Percentiles rank a stretch among this genome's conserved stretches.
These are phyloP conservation scores for Furcasterigmium sp. DNA, from an alignment of 2,329 filamentous ascomycete genomes.

Conservation along the genomic window DNA sequence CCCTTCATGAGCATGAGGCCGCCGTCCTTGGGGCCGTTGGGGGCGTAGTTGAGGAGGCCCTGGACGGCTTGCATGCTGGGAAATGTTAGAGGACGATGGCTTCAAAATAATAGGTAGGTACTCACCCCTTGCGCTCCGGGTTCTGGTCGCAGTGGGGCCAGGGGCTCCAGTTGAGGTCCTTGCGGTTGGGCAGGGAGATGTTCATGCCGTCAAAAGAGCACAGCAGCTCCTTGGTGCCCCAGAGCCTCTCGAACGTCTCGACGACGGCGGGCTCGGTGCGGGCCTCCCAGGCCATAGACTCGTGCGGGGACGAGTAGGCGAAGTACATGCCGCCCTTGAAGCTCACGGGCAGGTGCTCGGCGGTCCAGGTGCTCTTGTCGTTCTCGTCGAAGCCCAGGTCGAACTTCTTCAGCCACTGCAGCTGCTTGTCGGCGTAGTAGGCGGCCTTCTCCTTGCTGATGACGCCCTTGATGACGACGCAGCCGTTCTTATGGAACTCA, in stretches of 20 bases:
- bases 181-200: slow-evolving; percentile 33
- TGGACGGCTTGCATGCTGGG: slow-evolving; percentile 27
- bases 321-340: slow-evolving; percentile 40
- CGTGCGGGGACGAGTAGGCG: slow-evolving; percentile 29
- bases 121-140: slow-evolving; percentile 30
- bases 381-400: slow-evolving; percentile 31
- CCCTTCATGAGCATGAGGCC: slow-evolving; percentile 39
- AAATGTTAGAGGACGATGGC: neutral
- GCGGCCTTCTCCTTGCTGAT: slow-evolving; percentile 29
- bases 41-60: slow-evolving; percentile 36
- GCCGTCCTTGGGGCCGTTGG: slow-evolving; percentile 38
- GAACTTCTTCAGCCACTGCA: slow-evolving; percentile 36
- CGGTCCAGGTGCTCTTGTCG: slow-evolving; percentile 32
- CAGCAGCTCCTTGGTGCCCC: slow-evolving; percentile 24
- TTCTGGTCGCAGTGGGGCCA: slow-evolving; percentile 41
- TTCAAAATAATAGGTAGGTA: neutral
- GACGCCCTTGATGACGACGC: slow-evolving; percentile 31
- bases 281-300: slow-evolving; percentile 38
- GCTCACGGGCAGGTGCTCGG: slow-evolving; percentile 33
- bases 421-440: slow-evolving; percentile 31
- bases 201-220: slow-evolving; percentile 28
- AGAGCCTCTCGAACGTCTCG: slow-evolving; percentile 33
- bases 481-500: slow-evolving; percentile 35
- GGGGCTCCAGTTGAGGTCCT: slow-evolving; percentile 28
- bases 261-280: slow-evolving; percentile 32